Evolutionary conservation across 371 early-diverging fungal genomes (phyloP).

Genomic region (Vairimorpha apis): DNA sequence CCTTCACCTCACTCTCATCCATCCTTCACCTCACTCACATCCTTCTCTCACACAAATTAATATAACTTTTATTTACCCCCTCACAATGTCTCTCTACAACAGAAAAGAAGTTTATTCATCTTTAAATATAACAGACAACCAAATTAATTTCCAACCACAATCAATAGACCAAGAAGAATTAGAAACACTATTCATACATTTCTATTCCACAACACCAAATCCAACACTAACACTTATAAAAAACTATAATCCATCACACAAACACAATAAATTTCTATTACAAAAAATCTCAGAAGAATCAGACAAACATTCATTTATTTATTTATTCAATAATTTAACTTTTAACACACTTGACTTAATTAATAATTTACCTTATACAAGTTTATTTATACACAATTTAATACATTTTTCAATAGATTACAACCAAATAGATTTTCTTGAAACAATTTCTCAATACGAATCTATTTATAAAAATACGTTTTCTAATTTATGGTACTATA

Average conservation of each 20-base stretch:
- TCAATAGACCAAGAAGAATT: background rate
- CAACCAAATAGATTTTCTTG: background rate
- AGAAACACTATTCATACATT: background rate
- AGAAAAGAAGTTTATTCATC: no score
- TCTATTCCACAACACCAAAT: background rate
- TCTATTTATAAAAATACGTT: background rate
- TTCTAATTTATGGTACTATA: background rate
- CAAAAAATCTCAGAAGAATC: background rate
- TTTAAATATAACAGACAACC: no score
- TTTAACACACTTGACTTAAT: background rate
- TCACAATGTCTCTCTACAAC: no score
- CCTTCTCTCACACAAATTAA: no score
- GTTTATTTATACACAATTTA: background rate
- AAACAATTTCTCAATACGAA: background rate
- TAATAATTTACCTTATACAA: background rate
- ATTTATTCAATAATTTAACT: background rate
- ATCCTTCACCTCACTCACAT: no score
- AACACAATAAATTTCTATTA: background rate
- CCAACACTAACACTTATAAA: background rate
- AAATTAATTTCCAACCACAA: no score
- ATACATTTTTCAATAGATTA: background rate
- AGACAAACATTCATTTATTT: background rate
- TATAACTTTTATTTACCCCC: no score
- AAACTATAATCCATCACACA: background rate
- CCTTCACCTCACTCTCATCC: no score